Evolutionary conservation across 495 filamentous ascomycete species (phyloP).

Genomic region (Chaetomidium leptoderma): DNA sequence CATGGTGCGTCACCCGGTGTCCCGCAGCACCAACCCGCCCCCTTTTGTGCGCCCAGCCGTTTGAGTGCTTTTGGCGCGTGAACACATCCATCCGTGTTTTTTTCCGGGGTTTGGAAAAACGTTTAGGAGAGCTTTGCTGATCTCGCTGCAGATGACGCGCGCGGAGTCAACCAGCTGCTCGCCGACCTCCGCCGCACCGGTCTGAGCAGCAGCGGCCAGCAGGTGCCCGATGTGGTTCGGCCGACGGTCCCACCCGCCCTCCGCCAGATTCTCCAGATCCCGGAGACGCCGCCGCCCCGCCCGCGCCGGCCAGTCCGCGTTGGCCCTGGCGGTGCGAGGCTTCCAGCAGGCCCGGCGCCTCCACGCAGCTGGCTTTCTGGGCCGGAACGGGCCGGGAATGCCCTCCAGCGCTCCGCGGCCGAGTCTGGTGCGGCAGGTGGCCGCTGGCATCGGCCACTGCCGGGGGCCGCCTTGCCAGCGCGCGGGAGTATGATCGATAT

Average conservation of each 20-base stretch:
- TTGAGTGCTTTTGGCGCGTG: neutral
- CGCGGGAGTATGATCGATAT: constrained; percentile 53
- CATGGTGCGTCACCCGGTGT: constrained; percentile 21
- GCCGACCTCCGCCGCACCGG: constrained; percentile 43
- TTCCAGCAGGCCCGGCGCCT: constrained; percentile 62
- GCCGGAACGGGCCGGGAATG: neutral
- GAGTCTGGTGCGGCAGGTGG: neutral
- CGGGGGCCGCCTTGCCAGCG: constrained; percentile 36
- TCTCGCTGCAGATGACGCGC: constrained; percentile 18
- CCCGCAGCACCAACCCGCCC: constrained; percentile 2
- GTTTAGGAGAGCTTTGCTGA: constrained; percentile 5
- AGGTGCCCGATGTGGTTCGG: constrained; percentile 20
- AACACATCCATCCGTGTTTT: neutral
- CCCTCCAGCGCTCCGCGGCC: neutral
- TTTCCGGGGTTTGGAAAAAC: neutral
- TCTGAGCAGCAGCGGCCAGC: constrained; percentile 18
- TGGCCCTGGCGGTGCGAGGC: constrained; percentile 43
- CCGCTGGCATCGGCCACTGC: constrained; percentile 30
- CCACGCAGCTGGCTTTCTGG: constrained; percentile 63
- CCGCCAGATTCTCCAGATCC: constrained; percentile 60
- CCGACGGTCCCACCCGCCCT: constrained; percentile 49
- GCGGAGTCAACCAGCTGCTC: constrained; percentile 50
- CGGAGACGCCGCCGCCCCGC: constrained; percentile 62
- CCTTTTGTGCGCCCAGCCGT: neutral
- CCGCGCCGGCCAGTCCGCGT: constrained; percentile 52